A percentile compares a stretch with the other conserved stretches of the same genome.
Conservation (phyloP, 371 early-diverging fungal genomes). For the Thermomucor indicae-seudaticae region DNA sequence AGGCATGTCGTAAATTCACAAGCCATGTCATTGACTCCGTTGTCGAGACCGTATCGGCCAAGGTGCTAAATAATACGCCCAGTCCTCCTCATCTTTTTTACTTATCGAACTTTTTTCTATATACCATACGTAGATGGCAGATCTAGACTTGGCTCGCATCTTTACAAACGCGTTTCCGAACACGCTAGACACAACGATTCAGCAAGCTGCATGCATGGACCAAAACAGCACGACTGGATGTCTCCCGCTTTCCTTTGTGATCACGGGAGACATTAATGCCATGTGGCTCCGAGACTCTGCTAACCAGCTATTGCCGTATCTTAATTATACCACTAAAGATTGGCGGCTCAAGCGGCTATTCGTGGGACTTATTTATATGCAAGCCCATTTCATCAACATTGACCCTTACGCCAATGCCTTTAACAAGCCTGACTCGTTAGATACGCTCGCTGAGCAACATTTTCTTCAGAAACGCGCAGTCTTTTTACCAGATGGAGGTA, state of each 20-base stretch:
- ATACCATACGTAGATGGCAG: conserved; percentile 19
- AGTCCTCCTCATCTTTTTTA: neutral
- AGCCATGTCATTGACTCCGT: conserved; percentile 35
- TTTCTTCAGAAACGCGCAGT: neutral
- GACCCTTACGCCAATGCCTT: conserved; percentile 54
- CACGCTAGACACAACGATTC: conserved; percentile 60
- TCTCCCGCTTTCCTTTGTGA: conserved; percentile 50
- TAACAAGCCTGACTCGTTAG: conserved; percentile 24
- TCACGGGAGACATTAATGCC: conserved; percentile 67
- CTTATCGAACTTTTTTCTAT: neutral
- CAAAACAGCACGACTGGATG: conserved; percentile 7
- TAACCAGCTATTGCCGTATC: conserved; percentile 59
- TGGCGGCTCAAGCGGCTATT: conserved; percentile 34
- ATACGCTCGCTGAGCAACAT: neutral
- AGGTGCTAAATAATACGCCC: conserved; percentile 12
- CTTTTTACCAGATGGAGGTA: neutral
- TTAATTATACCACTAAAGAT: conserved; percentile 43
- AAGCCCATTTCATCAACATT: conserved; percentile 45
- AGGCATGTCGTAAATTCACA: conserved; percentile 37
- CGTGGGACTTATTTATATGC: conserved; percentile 50
- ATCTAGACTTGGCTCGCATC: conserved; percentile 46
- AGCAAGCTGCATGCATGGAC: conserved; percentile 20
- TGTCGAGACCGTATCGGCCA: conserved; percentile 32
- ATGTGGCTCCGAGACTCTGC: conserved; percentile 70
- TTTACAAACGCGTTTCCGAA: conserved; percentile 55